Conservation (phyloP, 805 yeast genomes). For the Starmerella vaccinii region DNA sequence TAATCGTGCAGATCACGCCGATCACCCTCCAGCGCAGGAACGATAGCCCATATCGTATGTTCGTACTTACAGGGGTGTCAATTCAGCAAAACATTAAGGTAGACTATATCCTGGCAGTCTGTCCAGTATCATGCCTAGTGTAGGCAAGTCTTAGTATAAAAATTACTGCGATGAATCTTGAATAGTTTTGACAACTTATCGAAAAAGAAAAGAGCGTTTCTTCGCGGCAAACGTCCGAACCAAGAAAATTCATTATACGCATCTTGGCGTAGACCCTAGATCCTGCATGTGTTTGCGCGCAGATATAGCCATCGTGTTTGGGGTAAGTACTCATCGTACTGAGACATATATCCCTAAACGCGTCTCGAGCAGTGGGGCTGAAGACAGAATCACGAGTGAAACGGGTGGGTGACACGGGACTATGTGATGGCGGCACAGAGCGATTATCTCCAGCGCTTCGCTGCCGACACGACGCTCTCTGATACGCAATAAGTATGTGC, state of each 20-base stretch:
- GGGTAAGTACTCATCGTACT: not conserved
- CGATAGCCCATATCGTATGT: conserved; percentile 1
- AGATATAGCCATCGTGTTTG: not conserved
- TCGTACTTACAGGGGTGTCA: not conserved
- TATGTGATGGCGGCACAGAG: no score
- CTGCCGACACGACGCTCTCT: no score
- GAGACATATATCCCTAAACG: not conserved
- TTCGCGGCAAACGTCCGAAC: not conserved
- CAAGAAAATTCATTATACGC: not conserved
- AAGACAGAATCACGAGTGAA: not conserved
- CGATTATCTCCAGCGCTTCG: no score
- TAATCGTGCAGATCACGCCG: not conserved
- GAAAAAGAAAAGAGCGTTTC: not conserved
- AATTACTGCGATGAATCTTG: not conserved
- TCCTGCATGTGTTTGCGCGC: not conserved
- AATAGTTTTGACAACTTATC: not conserved
- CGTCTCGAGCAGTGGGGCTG: not conserved
- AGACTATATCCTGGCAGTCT: no score
- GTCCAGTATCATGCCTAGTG: no score
- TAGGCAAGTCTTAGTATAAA: not conserved
- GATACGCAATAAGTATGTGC: no score
- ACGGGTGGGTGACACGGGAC: not conserved
- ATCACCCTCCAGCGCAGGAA: not conserved
- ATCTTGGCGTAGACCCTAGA: not conserved
- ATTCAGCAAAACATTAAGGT: not conserved